Conservation (phyloP, 148 eudicot genomes). For the Polygonum maritimum region DNA sequence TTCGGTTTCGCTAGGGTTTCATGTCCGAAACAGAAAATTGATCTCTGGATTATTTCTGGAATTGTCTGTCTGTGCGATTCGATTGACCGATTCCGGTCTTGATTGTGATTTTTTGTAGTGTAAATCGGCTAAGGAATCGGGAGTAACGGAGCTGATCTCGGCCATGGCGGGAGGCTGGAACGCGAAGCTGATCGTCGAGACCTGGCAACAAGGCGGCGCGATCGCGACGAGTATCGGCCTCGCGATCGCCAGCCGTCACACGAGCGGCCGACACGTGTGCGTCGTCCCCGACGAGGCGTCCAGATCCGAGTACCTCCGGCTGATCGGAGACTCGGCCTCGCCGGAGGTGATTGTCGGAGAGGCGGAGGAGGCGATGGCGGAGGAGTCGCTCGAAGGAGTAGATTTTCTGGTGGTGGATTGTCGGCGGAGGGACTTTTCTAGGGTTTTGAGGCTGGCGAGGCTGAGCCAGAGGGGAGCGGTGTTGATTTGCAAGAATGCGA, state of each 20-base stretch:
- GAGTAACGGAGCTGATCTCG: conserved; percentile 31
- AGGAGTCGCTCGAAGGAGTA: conserved; percentile 19
- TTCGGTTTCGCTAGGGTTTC: no score
- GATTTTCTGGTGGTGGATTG: conserved; percentile 42
- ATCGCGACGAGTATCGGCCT: conserved; percentile 27
- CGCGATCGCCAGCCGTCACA: conserved; percentile 27
- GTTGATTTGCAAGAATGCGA: conserved; percentile 23
- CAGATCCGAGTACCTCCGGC: neutral
- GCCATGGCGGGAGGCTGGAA: conserved; percentile 48
- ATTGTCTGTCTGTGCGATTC: neutral
- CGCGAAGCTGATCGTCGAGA: conserved; percentile 29
- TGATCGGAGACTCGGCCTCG: conserved; percentile 11
- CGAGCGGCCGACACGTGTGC: conserved; percentile 32
- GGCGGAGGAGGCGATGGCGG: conserved; percentile 16
- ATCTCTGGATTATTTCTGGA: neutral
- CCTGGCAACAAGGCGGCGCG: conserved; percentile 10
- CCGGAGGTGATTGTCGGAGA: conserved; percentile 35
- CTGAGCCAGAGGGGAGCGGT: conserved; percentile 36
- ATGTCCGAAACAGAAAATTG: no score
- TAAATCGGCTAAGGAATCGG: conserved; percentile 14
- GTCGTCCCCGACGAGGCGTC: conserved; percentile 21
- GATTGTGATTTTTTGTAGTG: conserved; percentile 19
- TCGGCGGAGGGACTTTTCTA: conserved; percentile 17
- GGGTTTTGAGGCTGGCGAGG: conserved; percentile 23
- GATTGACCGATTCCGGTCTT: neutral